Percentiles rank a stretch among this genome's conserved stretches.
phyloP scores from a whole-genome alignment of 2,329 filamentous ascomycete species.

The Biscogniauxia sp. region DNA sequence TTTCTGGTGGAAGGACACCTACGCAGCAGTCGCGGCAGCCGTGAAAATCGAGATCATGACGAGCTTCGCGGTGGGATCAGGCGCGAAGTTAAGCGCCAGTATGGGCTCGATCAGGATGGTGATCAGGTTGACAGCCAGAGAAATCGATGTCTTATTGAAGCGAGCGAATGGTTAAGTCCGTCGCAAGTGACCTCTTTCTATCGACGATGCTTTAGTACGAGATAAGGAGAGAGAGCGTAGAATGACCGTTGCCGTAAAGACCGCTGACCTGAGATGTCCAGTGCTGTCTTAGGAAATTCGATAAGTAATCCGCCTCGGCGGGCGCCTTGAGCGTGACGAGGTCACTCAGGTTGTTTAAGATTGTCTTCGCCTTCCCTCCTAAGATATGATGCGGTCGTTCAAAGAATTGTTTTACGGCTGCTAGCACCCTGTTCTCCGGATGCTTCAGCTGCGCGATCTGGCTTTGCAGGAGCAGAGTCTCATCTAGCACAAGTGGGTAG shows the following conservation, averaged over 20 bases:
- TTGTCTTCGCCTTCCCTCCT: slow-evolving; percentile 3
- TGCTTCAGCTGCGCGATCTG: slow-evolving; percentile 5
- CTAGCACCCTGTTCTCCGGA: slow-evolving; percentile 5
- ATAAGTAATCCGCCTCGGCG: slow-evolving; percentile 4
- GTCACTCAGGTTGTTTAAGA: slow-evolving; percentile 2
- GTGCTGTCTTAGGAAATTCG: slow-evolving; percentile 2
- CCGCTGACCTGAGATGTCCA: not conserved
- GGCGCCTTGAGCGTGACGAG: slow-evolving; percentile 4
- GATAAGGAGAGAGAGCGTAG: no score
- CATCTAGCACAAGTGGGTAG: slow-evolving; percentile 1
- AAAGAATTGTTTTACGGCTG: slow-evolving; percentile 2
- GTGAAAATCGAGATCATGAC: slow-evolving; percentile 4
- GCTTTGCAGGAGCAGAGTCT: slow-evolving; percentile 11
- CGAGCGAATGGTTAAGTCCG: not conserved
- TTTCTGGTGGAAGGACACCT: no score
- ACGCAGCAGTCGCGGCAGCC: slow-evolving; percentile 1
- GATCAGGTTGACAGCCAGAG: not conserved
- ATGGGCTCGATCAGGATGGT: slow-evolving; percentile 7
- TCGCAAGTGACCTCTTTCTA: no score
- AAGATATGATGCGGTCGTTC: slow-evolving; percentile 1
- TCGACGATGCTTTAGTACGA: no score
- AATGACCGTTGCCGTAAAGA: no score
- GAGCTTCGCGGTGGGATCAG: not conserved
- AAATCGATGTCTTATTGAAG: not conserved
- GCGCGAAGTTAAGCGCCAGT: slow-evolving; percentile 1